Base-by-base conservation (phyloP, 2,329 filamentous ascomycete species). In the Fusarium newnesense region DNA sequence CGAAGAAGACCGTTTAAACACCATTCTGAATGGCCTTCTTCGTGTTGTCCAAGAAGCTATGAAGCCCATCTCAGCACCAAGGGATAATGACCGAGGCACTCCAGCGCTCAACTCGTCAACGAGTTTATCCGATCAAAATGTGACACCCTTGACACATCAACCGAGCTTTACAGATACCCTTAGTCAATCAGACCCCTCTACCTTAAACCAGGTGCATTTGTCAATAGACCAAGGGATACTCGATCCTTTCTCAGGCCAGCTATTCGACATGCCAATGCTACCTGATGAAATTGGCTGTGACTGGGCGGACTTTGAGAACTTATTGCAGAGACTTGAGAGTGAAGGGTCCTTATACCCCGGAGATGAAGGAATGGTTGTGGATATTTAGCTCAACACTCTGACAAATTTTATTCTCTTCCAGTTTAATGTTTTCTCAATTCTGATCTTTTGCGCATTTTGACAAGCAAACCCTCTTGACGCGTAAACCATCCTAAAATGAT, bases 401-500 rank as follows among this genome's bases (percentile, higher is more conserved):
- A 15, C 10, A 6, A 32, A 4, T 1, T 9, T 7, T 37, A 4
- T 9, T 26, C 15, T 9, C 16, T 9, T 18, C 9, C 21, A 8
- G 5, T 42, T 32, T 3, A 28, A 18, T 2, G 0, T 10, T 36
- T 36, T 3, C 4, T 4, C 6, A 16, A 10, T 36, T 26, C 16
- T 2, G 18, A 21, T 24, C 11, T 7, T 42, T 62, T 57, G 24
- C 11, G 43, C 50, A 74, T 32, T 24, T 62, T 42, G 19, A 59
- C 63, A 21, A 60, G 26, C 8, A 74, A 47, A 1, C 61, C 47
- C 15, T 30, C 37, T 44, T 71, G 67, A 8, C 46, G 58, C 1
- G 61, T 58, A 49, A 73, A 74, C 67, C 72, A 73, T 11, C 42
- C 59, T 3, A 43, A 64, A 7, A 57, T 71, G 1, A 68, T 67